Evolutionary conservation across 139 green algal species (phyloP), one percentile per base, ranked within the genome.

Genomic region (Micromonas pusilla): DNA sequence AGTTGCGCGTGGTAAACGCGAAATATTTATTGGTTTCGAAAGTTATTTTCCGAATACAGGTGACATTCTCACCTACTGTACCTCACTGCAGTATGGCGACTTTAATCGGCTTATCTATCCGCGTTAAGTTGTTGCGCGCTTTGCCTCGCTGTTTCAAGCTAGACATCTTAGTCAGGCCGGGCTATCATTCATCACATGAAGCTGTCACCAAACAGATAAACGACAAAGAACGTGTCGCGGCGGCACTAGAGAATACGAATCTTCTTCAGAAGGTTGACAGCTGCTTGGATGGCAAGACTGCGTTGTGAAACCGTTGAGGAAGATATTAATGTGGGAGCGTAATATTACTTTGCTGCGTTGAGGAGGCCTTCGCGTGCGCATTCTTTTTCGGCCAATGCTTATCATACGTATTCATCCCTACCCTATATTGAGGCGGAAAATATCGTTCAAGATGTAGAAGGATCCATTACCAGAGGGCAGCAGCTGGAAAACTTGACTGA

Each of bases 61-160:
- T 78, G 19, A n/a, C 62, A 4, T 89, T 89, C 66, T 87, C 85
- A 0, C 85, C 85, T 1, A 89, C 85, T 3, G 85, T 89, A 23
- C 66, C 92, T 66, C 96, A 99, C 83, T 99, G 96, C 88, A 96
- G 87, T 83, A 98, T 99, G 93, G 95, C 96, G 0, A 98, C 96
- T 0, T 88, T 99, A 20, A 99, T 99, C 33, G 96, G 96, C 0
- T 88, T 99, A 3, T 96, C 87, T 82, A 89, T 99, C 2, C 86
- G 95, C 19, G 93, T 96, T 1, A 94, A 97, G 88, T 84, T 99
- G 34, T 66, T 96, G 65, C 85, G 89, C 5, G 79, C 77, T 13
- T 85, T 99, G 72, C 95, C 93, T 3, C 37, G 70, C 3, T 78
- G 93, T 23, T 99, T 97, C 88, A 98, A 98, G 82, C 79, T 87